Evolutionary conservation across 2,329 filamentous ascomycete genomes (phyloP).

Genomic region (Alternaria infectoria): DNA sequence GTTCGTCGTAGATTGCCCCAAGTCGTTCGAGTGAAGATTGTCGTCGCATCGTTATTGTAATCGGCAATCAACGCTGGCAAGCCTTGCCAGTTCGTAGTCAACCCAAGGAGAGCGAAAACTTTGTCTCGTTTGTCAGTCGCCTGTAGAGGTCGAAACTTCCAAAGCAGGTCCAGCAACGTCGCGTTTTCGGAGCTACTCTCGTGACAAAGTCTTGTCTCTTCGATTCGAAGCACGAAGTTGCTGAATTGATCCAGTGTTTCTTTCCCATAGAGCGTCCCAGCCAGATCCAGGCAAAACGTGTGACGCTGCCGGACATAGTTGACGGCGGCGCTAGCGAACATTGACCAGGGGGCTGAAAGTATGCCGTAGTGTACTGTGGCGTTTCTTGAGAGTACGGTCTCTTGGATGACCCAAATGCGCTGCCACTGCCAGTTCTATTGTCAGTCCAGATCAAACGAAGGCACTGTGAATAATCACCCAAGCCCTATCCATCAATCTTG

Average conservation of each 20-base stretch:
- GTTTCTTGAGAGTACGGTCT: conserved; percentile 26
- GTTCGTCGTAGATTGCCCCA: conserved; percentile 13
- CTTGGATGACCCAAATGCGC: conserved; percentile 32
- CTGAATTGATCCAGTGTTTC: conserved; percentile 20
- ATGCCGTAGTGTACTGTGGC: conserved; percentile 24
- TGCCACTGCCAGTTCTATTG: conserved; percentile 23
- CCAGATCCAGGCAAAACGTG: conserved; percentile 9
- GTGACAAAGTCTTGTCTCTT: conserved; percentile 15
- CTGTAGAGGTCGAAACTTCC: conserved; percentile 24
- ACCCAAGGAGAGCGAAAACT: conserved; percentile 22
- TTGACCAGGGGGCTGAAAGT: conserved; percentile 28
- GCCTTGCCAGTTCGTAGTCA: conserved; percentile 22
- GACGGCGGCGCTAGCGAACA: conserved; percentile 25
- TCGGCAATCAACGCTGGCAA: conserved; percentile 14
- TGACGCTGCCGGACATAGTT: conserved; percentile 19
- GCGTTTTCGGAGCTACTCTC: neutral
- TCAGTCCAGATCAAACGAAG: neutral
- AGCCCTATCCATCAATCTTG: conserved; percentile 16
- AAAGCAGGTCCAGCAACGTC: conserved; percentile 21
- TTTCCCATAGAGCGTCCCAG: conserved; percentile 11
- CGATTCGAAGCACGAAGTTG: conserved; percentile 20
- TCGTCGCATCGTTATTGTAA: conserved; percentile 10
- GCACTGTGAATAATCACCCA: conserved; percentile 7
- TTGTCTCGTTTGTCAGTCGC: conserved; percentile 31
- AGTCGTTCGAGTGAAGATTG: conserved; percentile 9